These are phyloP conservation scores for Saitozyma sp. DNA, from an alignment of 768 basidiomycete species.

Conservation along the genomic window DNA sequence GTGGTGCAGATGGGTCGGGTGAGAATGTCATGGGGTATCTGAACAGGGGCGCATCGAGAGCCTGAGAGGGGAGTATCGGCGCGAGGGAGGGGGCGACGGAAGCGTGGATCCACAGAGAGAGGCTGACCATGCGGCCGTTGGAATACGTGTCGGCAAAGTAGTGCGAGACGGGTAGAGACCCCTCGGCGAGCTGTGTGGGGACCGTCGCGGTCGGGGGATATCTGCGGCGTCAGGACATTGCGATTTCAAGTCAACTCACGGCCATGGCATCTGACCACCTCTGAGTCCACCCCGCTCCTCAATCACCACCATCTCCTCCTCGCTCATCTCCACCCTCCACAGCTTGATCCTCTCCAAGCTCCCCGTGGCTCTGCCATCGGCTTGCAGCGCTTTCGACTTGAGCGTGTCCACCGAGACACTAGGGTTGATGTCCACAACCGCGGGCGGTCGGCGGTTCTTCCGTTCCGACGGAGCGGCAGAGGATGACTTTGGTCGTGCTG, in stretches of 20 bases:
- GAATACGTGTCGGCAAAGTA: conserved; percentile 37
- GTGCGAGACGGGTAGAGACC: conserved; percentile 20
- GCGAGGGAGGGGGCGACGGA: conserved; percentile 7
- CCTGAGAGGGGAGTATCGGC: not conserved
- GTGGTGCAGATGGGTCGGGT: not conserved
- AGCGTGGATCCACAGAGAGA: conserved; percentile 45
- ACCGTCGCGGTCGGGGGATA: conserved; percentile 46
- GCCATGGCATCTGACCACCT: conserved; percentile 50
- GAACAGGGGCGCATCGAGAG: conserved; percentile 26
- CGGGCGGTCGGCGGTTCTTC: conserved; percentile 17
- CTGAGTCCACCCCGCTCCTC: conserved; percentile 44
- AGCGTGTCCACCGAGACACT: conserved; percentile 32
- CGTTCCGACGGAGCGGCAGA: no score
- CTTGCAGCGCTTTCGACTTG: conserved; percentile 32
- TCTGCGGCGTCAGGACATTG: conserved; percentile 10
- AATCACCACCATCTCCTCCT: conserved; percentile 46
- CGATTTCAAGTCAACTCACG: conserved; percentile 20
- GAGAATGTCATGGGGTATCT: conserved; percentile 39
- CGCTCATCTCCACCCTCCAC: conserved; percentile 50
- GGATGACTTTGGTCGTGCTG: not conserved
- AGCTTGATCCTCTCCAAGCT: conserved; percentile 29
- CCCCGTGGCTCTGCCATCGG: conserved; percentile 24
- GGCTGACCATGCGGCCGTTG: conserved; percentile 34
- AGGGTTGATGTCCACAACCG: conserved; percentile 34
- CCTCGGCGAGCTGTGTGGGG: conserved; percentile 30